Base-by-base conservation (phyloP, 345 rosid genomes). In the Pistacia vera region DNA sequence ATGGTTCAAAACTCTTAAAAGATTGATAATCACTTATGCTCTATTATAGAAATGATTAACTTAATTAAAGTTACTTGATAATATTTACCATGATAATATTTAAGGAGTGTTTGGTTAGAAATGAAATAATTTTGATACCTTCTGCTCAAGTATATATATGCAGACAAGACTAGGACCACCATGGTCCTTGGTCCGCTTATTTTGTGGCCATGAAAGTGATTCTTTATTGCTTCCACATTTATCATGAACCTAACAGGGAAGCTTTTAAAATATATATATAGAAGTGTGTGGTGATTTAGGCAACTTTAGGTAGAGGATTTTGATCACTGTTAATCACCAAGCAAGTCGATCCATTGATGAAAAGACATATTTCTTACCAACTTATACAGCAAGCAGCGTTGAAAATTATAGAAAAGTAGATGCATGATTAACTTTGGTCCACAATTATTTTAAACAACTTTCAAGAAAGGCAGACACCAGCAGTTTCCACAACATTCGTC, bases 401-500 rank as follows among this genome's bases (percentile, higher is more conserved):
- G 49, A 30, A 71, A 56, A 44, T 61, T 30, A 59, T 20, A 17
- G 2, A 13, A 46, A 46, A 25, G 46, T 72, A 70, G 56, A 66
- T 63, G 41, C 63, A 75, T 67, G 57, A 66, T 63, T 60, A 65
- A 76, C 69, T 66, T 66, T 66, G 12, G 75, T 68, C 38, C 75
- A 20, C 67, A 12, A 41, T 7, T 41, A n/a, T 11, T 41, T 66
- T 17, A 28, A 25, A 49, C 60, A 73, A 30, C 4, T 20, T 49
- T 61, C 66, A 54, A 5, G 65, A 70, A 65, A 70, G 46, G 77
- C 46, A 74, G 64, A 77, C 8, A 25, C 16, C 38, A 22, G 51
- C 33, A 69, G 67, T 65, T 72, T 75, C 78, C 65, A 75, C 67
- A 61, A 5, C 68, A 57, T 63, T 73, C 80, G 9, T 76, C 82